Evolutionary conservation across 2,329 filamentous ascomycete species (phyloP), one percentile per base, ranked within the genome.

Genomic region (Saccharata proteae): DNA sequence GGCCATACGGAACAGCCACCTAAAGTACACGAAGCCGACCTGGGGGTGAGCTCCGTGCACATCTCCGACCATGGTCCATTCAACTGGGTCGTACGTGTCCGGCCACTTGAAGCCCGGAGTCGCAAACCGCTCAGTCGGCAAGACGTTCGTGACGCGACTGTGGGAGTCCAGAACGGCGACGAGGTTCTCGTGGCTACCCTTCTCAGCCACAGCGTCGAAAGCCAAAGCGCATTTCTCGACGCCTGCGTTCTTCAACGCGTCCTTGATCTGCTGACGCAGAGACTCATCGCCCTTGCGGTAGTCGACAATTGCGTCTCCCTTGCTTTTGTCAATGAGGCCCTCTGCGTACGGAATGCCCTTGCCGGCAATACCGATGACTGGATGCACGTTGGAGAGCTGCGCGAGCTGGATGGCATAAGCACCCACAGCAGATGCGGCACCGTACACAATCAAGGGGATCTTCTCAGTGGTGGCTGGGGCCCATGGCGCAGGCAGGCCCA

Each of bases 161-260:
- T 43, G 31, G 1, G 40, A 33, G 9, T 59, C 56, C 1, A 64
- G 39, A 1, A 58, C 58, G 18, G 55, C 29, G 2, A 40, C 46
- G 19, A 62, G 51, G 32, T 61, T 61, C 11, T 43, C 38, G 32
- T 54, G 53, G 31, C 59, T 67, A 4, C 61, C 59, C 9, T 72
- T 57, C 40, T 76, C 69, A 2, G 60, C 61, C 1, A 74, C 63
- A 0, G 72, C 67, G 41, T 80, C 75, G 35, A 67, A 67, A 0
- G 69, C 72, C 37, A 74, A 57, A 5, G 58, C 40, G 11, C 72
- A 41, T 11, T 13, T 6, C 3, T 15, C 9, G 6, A 12, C 11
- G 26, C 32, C 31, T 9, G 54, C 42, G 3, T 58, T 58, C 3
- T 59, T 49, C 10, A 64, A 52, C 3, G 60, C 61, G 10, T 58